Conservation (phyloP, 2,329 filamentous ascomycete genomes). For the Alternaria atra region DNA sequence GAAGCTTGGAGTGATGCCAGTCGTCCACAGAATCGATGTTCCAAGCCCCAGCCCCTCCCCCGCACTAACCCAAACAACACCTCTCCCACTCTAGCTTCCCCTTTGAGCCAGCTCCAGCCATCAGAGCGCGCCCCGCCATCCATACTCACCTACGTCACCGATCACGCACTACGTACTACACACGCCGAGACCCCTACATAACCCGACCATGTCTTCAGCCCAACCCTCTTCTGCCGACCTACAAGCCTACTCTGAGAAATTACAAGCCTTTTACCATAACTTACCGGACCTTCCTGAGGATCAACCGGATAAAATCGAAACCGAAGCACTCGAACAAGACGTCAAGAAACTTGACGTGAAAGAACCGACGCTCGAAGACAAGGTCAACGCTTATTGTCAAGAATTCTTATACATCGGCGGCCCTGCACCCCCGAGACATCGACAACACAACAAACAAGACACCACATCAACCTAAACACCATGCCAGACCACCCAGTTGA, state of each 20-base stretch:
- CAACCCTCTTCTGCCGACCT: slow-evolving; percentile 2
- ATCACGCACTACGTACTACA: slow-evolving; percentile 21
- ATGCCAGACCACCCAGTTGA: slow-evolving; percentile 57
- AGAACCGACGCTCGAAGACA: slow-evolving; percentile 2
- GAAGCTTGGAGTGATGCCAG: not conserved
- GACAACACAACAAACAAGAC: slow-evolving; percentile 11
- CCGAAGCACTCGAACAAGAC: slow-evolving; percentile 12
- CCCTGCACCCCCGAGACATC: slow-evolving; percentile 3
- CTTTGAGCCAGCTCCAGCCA: slow-evolving; percentile 8
- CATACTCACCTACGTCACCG: slow-evolving; percentile 34
- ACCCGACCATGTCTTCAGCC: slow-evolving; percentile 22
- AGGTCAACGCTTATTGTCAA: slow-evolving; percentile 11
- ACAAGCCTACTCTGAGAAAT: slow-evolving; percentile 5
- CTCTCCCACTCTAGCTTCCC: slow-evolving; percentile 9
- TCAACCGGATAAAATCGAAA: not conserved
- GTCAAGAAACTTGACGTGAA: slow-evolving; percentile 16
- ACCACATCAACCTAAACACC: slow-evolving; percentile 23
- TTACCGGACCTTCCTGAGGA: slow-evolving; percentile 2
- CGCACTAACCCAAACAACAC: slow-evolving; percentile 13
- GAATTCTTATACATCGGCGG: slow-evolving; percentile 21
- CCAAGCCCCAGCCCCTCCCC: not conserved
- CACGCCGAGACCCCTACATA: slow-evolving; percentile 22
- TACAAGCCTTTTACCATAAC: slow-evolving; percentile 13
- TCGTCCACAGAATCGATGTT: not conserved
- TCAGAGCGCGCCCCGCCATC: not conserved